These are phyloP conservation scores for Coprinopsis marcescibilis DNA, from an alignment of 768 basidiomycete genomes.

Conservation along the genomic window DNA sequence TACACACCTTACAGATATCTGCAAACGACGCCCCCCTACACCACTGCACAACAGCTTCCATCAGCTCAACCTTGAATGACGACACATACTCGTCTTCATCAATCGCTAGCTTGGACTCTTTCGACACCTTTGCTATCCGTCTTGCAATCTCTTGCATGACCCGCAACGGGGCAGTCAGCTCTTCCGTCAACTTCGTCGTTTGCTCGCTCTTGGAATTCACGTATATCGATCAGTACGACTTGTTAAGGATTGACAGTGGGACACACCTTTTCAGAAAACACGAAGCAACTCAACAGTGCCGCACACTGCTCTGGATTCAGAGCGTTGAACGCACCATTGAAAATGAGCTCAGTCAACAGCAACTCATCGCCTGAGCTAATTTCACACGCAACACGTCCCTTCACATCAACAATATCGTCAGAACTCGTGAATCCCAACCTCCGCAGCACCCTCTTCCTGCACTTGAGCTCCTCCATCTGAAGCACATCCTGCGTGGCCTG, in stretches of 20 bases:
- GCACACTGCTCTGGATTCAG: conserved; percentile 89
- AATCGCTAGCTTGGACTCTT: conserved; percentile 84
- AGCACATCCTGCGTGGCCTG: conserved; percentile 87
- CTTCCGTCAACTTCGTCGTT: conserved; percentile 81
- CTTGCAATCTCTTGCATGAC: conserved; percentile 94
- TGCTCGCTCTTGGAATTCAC: conserved; percentile 65
- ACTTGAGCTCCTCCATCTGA: conserved; percentile 95
- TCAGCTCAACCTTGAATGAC: conserved; percentile 97
- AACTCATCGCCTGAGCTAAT: conserved; percentile 97
- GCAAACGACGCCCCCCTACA: conserved; percentile 96
- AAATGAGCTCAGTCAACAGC: conserved; percentile 92
- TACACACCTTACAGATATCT: conserved; percentile 87
- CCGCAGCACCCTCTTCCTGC: conserved; percentile 88
- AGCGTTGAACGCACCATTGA: conserved; percentile 93
- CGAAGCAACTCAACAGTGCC: conserved; percentile 93
- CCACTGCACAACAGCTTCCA: conserved; percentile 98
- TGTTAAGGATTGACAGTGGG: background rate
- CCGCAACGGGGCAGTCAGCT: conserved; percentile 86
- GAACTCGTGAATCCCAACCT: conserved; percentile 85
- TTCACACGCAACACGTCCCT: conserved; percentile 97
- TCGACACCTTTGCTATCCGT: conserved; percentile 94
- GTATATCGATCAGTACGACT: background rate
- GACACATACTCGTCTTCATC: conserved; percentile 94
- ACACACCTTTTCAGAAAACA: conserved; percentile 89
- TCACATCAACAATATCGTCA: conserved; percentile 94